Base-by-base conservation (phyloP, 306 rosid species). In the Malus fusca region DNA sequence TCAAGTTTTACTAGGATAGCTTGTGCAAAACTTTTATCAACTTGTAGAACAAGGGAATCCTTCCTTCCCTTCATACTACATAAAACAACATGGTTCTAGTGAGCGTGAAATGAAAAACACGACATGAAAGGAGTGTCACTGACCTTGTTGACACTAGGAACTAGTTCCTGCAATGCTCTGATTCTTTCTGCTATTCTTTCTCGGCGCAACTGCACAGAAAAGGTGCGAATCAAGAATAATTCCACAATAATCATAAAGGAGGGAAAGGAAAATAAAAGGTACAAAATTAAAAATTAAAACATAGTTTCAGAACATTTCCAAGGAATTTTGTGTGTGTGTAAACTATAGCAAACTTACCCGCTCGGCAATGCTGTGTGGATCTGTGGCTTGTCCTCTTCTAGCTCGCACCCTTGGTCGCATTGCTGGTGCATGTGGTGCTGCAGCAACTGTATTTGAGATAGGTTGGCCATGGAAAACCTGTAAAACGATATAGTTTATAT, bases 331-430 rank as follows among this genome's bases (percentile, higher is more conserved):
- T 82, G 11, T 17, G 3, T 12, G 71, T 56, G 22, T 64, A 69
- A 77, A 26, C 18, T 55, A 18, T 37, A 71, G 56, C 74, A 71
- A 75, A 77, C 87, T 73, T 82, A 90, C 99, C 89, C 99, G 88
- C 85, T 95, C 99, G 73, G 99, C 99, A 69, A 92, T 95, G 88
- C 99, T 95, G 79, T 95, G 99, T 70, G 99, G 98, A 88, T 95
- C 99, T 18, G 99, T 95, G 73, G 99, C 99, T 80, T 95, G 99
- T 72, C 99, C 99, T 83, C 99, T 87, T 85, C 97, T 87, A 61
- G 99, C 97, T 63, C 99, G 89, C 72, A 95, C 91, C 85, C 99
- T 89, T 18, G 97, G 99, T 59, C 97, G 97, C 99, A 92, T 91
- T 63, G 90, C 78, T 6, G 99, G 97, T 22, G 96, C 97, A 80